phyloP scores from a whole-genome alignment of 371 early-diverging fungal genomes.

The Syncephalastrum sp. region DNA sequence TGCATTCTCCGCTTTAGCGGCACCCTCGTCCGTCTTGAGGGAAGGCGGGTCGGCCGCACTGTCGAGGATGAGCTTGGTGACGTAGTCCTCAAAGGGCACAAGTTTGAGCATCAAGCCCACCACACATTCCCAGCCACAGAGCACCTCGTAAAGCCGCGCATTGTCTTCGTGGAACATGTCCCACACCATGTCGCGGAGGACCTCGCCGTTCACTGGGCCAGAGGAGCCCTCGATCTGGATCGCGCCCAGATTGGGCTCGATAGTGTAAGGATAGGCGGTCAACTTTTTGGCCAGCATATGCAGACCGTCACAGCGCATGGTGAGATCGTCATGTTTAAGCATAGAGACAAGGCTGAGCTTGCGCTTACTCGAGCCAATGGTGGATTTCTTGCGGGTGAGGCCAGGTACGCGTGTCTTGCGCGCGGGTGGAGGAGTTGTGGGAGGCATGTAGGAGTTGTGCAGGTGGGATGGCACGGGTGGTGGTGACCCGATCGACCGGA shows the following conservation, averaged over 20 bases:
- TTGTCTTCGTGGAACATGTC: constrained; percentile 28
- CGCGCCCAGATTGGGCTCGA: constrained; percentile 10
- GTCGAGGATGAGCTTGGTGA: constrained; percentile 37
- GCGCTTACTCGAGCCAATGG: constrained; percentile 26
- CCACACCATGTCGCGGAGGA: constrained; percentile 23
- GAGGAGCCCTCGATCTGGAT: constrained; percentile 30
- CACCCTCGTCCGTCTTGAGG: constrained; percentile 27
- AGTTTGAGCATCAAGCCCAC: constrained; percentile 34
- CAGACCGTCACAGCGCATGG: constrained; percentile 28
- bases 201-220: constrained; percentile 28
- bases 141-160: constrained; percentile 24
- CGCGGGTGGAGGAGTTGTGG: constrained; percentile 16
- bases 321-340: constrained; percentile 31
- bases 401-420: constrained; percentile 42
- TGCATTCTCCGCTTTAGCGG: constrained; percentile 17
- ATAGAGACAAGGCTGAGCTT: constrained; percentile 35
- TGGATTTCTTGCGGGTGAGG: constrained; percentile 35
- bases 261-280: constrained; percentile 15
- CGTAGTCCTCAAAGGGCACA: constrained; percentile 37
- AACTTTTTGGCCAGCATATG: constrained; percentile 33
- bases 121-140: constrained; percentile 36
- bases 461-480: constrained; percentile 26
- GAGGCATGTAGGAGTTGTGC: constrained; percentile 14
- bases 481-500: constrained; percentile 20
- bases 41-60: constrained; percentile 25